Evolutionary conservation across 768 basidiomycete species (phyloP), one percentile per base, ranked within the genome.

Genomic region (Serpula lacrymans): DNA sequence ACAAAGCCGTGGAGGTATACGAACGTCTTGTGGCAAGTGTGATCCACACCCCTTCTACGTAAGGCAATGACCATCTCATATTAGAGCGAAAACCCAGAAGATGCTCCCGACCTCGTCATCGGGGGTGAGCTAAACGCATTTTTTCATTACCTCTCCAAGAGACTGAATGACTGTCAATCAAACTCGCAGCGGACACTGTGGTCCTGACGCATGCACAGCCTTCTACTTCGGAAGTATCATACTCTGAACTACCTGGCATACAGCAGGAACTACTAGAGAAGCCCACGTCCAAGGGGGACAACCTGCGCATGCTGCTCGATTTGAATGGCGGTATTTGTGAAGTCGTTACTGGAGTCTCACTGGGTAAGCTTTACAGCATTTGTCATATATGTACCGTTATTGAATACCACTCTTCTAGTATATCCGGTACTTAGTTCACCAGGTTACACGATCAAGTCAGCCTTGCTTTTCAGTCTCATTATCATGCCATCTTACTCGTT

Each of bases 221-320:
- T 1, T 64, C 77, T 30, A 75, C 78, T 2, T 75, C 82, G 9
- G 72, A 75, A 38, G 62, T 62, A 1, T 72, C 79, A 7, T 79
- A 76, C 37, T 74, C 77, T 9, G 67, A 80, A 10, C 62, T 76
- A 7, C 74, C 77, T 2, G 59, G 68, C 18, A 60, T 61, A 5
- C 59, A 55, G 2, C 90, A 90, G 41, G 87, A 91, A 37, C 69
- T 98, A 6, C 68, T 98, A 1, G 96, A 99, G 63, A 99, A 98
- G 57, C 96, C 96, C 0, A 33, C 46, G 0, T 76, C 76, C 7
- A 86, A 88, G 53, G 79, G 68, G 21, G 94, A 97, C 45, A 85
- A 97, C 59, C 55, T 88, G 34, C 77, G 88, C 17, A 95, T 92
- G 88, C 70, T 99, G 40, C 65, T 85, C 34, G 87, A 92, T 43